A percentile compares a stretch with the other conserved stretches of the same genome.
Evolutionary conservation across 2,329 filamentous ascomycete genomes (phyloP).

Genomic region (Cyclaneusma minus): DNA sequence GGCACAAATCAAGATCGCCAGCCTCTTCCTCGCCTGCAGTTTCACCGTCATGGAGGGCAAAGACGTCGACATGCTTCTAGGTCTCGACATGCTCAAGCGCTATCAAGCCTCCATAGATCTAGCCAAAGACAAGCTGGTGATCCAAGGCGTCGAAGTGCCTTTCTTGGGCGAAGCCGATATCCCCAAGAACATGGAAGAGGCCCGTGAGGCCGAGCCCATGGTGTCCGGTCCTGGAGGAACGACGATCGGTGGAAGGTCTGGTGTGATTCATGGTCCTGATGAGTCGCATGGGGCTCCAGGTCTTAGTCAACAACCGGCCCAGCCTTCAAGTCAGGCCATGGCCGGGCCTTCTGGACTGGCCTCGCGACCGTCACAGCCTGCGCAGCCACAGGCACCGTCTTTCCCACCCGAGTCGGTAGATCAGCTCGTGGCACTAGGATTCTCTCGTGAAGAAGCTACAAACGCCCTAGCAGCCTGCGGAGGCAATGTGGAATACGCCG

Average conservation of each 20-base stretch:
- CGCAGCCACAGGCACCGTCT: conserved; percentile 15
- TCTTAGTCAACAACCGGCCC: conserved; percentile 11
- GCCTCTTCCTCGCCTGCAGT: conserved; percentile 74
- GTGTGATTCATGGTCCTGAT: conserved; percentile 44
- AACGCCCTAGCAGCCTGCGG: conserved; percentile 68
- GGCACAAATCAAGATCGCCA: conserved; percentile 86
- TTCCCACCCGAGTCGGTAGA: conserved; percentile 51
- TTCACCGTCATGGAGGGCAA: conserved; percentile 99
- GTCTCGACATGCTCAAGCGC: conserved; percentile 91
- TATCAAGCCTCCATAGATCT: conserved; percentile 91
- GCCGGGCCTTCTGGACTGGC: conserved; percentile 11
- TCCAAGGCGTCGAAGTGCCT: conserved; percentile 74
- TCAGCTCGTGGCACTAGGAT: conserved; percentile 63
- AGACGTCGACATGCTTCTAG: conserved; percentile 81
- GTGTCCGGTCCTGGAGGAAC: conserved; percentile 79
- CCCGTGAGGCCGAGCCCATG: conserved; percentile 63
- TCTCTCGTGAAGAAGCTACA: conserved; percentile 60
- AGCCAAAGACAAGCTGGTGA: conserved; percentile 67
- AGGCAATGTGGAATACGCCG: conserved; percentile 81
- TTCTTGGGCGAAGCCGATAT: conserved; percentile 92
- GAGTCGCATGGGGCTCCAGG: conserved; percentile 13
- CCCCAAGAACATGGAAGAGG: conserved; percentile 66
- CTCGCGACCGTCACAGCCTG: conserved; percentile 10
- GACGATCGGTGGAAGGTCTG: conserved; percentile 69
- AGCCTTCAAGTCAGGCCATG: conserved; percentile 11